Evolutionary conservation across 306 rosid genomes (phyloP).

Genomic region (Begonia peltatifolia): DNA sequence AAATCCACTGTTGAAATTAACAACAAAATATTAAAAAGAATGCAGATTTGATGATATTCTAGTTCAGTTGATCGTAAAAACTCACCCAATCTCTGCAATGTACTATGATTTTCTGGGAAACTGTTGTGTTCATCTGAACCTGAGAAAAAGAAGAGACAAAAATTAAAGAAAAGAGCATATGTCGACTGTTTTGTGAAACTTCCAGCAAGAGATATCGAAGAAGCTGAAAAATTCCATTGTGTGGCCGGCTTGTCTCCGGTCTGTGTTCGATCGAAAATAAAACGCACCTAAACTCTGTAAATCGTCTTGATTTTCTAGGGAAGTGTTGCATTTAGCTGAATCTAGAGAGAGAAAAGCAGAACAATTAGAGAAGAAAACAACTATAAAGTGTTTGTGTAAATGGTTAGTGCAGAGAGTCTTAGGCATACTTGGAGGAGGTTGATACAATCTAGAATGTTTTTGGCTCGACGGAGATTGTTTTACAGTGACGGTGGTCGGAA

Average conservation of each 20-base stretch:
- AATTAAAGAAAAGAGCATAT: too few relatives aligned
- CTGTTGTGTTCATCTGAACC: conserved; percentile 24
- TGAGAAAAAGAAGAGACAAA: conserved; percentile 1
- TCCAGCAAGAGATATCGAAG: conserved; percentile 7
- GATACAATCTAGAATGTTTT: conserved; percentile 2
- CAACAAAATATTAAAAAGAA: not conserved
- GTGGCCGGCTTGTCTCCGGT: too few relatives aligned
- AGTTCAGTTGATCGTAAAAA: not conserved
- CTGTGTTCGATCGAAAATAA: not conserved
- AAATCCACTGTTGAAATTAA: conserved; percentile 46
- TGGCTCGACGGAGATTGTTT: conserved; percentile 26
- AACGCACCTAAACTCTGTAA: conserved; percentile 2
- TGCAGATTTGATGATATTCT: conserved; percentile 1
- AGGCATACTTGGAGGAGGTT: not conserved
- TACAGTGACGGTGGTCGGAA: not conserved
- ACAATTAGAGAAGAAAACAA: not conserved
- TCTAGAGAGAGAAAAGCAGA: not conserved
- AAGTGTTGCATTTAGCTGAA: not conserved
- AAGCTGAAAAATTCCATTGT: not conserved
- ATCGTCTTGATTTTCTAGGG: conserved; percentile 7
- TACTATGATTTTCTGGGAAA: conserved; percentile 50
- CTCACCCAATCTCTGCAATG: conserved; percentile 67
- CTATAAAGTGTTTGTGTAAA: not conserved
- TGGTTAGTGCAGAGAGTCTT: not conserved
- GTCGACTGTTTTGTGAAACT: too few relatives aligned